Evolutionary conservation across 1,284 basidiomycete genomes (phyloP), one percentile per base, ranked within the genome.

Genomic region (Ganoderma boninense): DNA sequence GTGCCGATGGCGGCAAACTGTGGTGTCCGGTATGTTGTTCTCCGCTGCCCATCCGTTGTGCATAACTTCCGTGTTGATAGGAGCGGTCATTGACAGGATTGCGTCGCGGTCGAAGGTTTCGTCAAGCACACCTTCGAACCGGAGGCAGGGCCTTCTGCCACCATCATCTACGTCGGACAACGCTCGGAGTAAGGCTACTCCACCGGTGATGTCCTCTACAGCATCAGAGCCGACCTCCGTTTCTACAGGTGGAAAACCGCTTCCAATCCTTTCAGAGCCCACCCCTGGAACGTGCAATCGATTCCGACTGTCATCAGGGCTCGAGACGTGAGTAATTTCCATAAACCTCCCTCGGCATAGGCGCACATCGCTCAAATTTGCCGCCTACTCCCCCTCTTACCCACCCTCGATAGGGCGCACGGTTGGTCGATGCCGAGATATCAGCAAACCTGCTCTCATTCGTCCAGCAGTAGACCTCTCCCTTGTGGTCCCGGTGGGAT

Each of bases 281-380:
- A 85, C 20, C 89, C 89, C 38, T 95, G 92, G 90, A 86, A 88
- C 11, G 80, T 96, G 64, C 79, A 80, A 40, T 83, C 82, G 42
- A 84, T 96, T 29, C 95, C 95, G 18, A 95, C 95, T 13, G 89
- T 96, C 70, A 82, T 96, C 68, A 87, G 87, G 74, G 69, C 91
- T n/a, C 80, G 86, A 76, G 83, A 92, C 74, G 95, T 94, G 77
- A 76, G 92, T 86, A 66, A 66, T 56, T 26, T 61, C 60, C 49
- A 52, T 66, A 35, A 49, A 57, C 66, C 67, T 38, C 61, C 43
- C 64, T 16, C 43, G 43, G 11, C 26, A 20, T 26, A 56, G 62
- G 65, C 73, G 69, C 66, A 59, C 67, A 60, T 61, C 72, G 69
- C 65, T 65, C 64, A 61, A 60, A 38, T 38, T 64, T 65, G 52